phyloP scores from a whole-genome alignment of 805 yeast species.

The Saccharomycopsis selenospora region DNA sequence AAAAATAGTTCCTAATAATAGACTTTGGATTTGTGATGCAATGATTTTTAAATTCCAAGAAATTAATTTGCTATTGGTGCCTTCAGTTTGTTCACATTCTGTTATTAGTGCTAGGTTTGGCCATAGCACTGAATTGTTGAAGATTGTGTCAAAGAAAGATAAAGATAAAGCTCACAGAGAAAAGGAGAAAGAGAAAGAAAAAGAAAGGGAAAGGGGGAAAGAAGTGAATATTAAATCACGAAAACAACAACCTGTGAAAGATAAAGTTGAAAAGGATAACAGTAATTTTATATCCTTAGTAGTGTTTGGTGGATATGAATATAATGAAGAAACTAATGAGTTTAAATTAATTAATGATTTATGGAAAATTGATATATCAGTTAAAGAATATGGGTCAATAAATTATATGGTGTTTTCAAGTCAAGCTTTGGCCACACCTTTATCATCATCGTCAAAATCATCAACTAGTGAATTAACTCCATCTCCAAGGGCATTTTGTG shows the following conservation, averaged over 20 bases:
- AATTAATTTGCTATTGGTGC: slow-evolving; percentile 10
- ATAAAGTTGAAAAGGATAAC: not conserved
- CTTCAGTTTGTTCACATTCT: not conserved
- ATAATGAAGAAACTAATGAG: not conserved
- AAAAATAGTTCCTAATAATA: slow-evolving; percentile 41
- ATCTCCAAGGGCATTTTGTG: slow-evolving; percentile 12
- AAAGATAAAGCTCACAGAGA: not conserved
- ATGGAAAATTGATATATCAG: slow-evolving; percentile 15
- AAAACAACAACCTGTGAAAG: not conserved
- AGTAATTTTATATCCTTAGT: slow-evolving; percentile 7
- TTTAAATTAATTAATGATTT: slow-evolving; percentile 7
- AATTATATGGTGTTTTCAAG: slow-evolving; percentile 8
- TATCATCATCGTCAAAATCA: not conserved
- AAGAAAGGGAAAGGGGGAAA: not conserved
- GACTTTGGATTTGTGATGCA: slow-evolving; percentile 54
- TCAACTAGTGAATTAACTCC: slow-evolving; percentile 3
- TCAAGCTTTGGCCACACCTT: slow-evolving; percentile 7
- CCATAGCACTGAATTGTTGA: not conserved
- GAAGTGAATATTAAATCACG: not conserved
- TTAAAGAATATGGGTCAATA: slow-evolving; percentile 3
- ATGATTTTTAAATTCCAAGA: slow-evolving; percentile 42
- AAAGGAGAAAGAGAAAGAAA: not conserved
- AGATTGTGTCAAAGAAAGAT: not conserved
- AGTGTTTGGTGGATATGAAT: slow-evolving; percentile 16
- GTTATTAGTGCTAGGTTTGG: slow-evolving; percentile 1